Percentiles rank a stretch among this genome's conserved stretches.
phyloP scores from a whole-genome alignment of 495 filamentous ascomycete species.

The Parachaetomium inaequale region DNA sequence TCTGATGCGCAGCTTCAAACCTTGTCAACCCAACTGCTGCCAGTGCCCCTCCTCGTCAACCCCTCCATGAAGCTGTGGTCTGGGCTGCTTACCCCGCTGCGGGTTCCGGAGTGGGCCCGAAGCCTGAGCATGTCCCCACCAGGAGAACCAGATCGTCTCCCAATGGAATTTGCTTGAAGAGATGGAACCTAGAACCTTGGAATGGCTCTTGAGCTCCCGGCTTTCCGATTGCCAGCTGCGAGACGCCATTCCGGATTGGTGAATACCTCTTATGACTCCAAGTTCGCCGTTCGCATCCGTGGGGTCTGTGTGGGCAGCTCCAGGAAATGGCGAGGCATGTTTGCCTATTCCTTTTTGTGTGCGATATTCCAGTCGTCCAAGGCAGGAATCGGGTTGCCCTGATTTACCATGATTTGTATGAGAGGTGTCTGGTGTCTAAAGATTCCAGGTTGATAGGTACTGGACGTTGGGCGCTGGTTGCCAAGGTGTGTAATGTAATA shows the following conservation, averaged over 20 bases:
- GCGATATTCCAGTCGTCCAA: too few species aligned
- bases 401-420: too few species aligned
- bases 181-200: background rate
- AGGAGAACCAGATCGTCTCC: conserved; percentile 12
- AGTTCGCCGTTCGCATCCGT: too few species aligned
- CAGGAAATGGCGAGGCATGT: too few species aligned
- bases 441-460: too few species aligned
- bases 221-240: too few species aligned
- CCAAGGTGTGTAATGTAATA: background rate
- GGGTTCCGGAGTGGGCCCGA: conserved; percentile 1
- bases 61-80: conserved; percentile 17
- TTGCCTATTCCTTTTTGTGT: too few species aligned
- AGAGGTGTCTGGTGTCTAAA: too few species aligned
- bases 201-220: background rate
- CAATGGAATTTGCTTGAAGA: background rate
- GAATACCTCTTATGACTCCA: too few species aligned
- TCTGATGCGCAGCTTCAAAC: background rate
- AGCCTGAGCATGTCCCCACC: background rate
- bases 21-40: background rate
- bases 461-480: background rate
- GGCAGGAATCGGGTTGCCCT: too few species aligned
- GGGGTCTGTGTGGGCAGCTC: too few species aligned
- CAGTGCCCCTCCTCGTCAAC: conserved; percentile 14
- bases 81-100: conserved; percentile 11
- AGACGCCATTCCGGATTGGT: too few species aligned